A percentile compares a stretch with the other conserved stretches of the same genome.
phyloP scores from a whole-genome alignment of 2,329 filamentous ascomycete species.

The Scorias spongiosa region DNA sequence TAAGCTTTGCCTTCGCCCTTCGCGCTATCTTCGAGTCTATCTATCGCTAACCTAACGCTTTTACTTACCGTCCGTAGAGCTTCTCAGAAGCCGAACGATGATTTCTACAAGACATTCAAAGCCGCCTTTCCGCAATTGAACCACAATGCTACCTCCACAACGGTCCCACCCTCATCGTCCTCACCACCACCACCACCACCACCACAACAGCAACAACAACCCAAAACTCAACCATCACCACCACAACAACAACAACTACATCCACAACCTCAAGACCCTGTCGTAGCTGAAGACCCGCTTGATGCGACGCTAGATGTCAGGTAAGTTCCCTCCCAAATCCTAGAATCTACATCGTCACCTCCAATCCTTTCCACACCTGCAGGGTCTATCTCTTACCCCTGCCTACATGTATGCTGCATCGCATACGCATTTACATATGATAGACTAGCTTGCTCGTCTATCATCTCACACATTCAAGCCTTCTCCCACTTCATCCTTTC shows the following conservation, averaged over 20 bases:
- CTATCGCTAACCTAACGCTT: not conserved
- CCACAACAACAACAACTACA: not conserved
- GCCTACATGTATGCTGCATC: not conserved
- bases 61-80: slow-evolving; percentile 24
- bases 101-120: slow-evolving; percentile 71
- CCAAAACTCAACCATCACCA: not conserved
- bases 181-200: not conserved
- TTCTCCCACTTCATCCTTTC: no score
- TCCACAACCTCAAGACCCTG: slow-evolving; percentile 1
- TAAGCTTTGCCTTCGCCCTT: no score
- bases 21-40: no score
- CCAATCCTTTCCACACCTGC: no score
- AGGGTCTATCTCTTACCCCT: no score
- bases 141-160: slow-evolving; percentile 12
- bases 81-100: slow-evolving; percentile 73
- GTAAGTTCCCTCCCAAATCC: not conserved
- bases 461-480: not conserved
- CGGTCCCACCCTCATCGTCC: not conserved
- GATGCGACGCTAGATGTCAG: slow-evolving; percentile 19
- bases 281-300: not conserved
- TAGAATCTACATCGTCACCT: no score
- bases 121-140: slow-evolving; percentile 65
- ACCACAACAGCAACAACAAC: no score
- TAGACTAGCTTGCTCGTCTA: not conserved
- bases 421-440: not conserved